Base-by-base conservation (phyloP, 768 basidiomycete species). In the Zangia roseola region DNA sequence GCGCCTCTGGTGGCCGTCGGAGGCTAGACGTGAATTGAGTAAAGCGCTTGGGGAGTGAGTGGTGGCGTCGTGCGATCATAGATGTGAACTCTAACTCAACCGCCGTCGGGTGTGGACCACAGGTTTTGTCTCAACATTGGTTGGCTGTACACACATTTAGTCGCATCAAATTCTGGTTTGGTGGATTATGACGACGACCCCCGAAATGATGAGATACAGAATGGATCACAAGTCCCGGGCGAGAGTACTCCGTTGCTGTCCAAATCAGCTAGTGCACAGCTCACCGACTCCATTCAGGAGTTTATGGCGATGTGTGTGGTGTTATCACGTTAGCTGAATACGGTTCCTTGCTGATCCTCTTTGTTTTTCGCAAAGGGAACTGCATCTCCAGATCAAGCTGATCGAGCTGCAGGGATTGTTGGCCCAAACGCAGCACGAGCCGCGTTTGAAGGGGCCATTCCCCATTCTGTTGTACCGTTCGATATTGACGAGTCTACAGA, bases 391-490 rank as follows among this genome's bases (percentile, higher is more conserved):
- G 60, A 86, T 90, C 60, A 88, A 92, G 62, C 71, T 99, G 37
- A 89, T 94, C 34, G 83, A 90, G 62, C 73, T 98, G 9, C 87
- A 93, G 58, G 83, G 79, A 2, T 70, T 97, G n/a, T 74, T 99
- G 36, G 81, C 83, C 10, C 91, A 97, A 59, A 88, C 97, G 0
- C 85, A 86, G 53, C 87, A 94, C 60, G 97, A 99, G 61, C 94
- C 94, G 6, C 85, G 97, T 25, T 67, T 97, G 49, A 99, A 98
- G 64, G 97, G 97, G 0, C 93, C 94, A 0, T 98, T 97, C 70
- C 95, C 95, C 2, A 81, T 90, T 14, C 69, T 80, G 40, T 71
- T 94, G 9, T 99, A 98, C 60, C 84, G 91, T 12, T 82, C 85
- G 7, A 82, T 93, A 53, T 71, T 93, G 69, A 86, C 83, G 2